A percentile compares a stretch with the other conserved stretches of the same genome.
phyloP scores from a whole-genome alignment of 257 asterid genomes.

The Voacanga thouarsii region DNA sequence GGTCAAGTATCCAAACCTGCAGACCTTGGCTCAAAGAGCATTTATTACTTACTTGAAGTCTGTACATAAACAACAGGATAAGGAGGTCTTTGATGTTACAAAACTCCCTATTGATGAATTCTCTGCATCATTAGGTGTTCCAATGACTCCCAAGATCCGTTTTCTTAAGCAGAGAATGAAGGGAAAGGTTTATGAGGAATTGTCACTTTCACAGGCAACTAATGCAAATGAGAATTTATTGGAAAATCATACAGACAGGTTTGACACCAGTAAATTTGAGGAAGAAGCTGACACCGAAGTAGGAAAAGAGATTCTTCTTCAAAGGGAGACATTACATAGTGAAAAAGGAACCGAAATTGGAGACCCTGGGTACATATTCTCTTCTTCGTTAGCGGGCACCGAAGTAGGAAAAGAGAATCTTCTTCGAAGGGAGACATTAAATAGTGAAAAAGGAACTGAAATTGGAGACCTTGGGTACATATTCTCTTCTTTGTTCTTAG shows the following conservation, averaged over 20 bases:
- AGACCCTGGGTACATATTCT: slow-evolving; percentile 44
- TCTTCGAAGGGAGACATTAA: slow-evolving; percentile 38
- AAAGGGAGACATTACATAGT: slow-evolving; percentile 32
- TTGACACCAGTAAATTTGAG: slow-evolving; percentile 26
- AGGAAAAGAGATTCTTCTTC: slow-evolving; percentile 35
- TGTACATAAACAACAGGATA: slow-evolving; percentile 68
- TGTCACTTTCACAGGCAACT: slow-evolving; percentile 44
- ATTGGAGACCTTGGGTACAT: slow-evolving; percentile 44
- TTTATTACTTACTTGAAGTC: slow-evolving; percentile 86
- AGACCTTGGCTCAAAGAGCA: slow-evolving; percentile 75
- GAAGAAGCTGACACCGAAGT: slow-evolving; percentile 34
- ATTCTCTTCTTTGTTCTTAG: slow-evolving; percentile 11
- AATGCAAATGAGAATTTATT: slow-evolving; percentile 33
- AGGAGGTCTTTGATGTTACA: slow-evolving; percentile 77
- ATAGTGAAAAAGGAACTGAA: slow-evolving; percentile 33
- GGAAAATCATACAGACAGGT: slow-evolving; percentile 26
- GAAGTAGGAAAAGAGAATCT: slow-evolving; percentile 40
- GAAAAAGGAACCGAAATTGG: slow-evolving; percentile 35
- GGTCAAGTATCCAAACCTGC: slow-evolving; percentile 77
- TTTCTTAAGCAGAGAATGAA: slow-evolving; percentile 62
- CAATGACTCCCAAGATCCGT: slow-evolving; percentile 89
- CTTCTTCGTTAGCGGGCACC: too few species aligned
- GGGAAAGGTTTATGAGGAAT: slow-evolving; percentile 56
- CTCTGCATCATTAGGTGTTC: slow-evolving; percentile 92
- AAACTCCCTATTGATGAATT: slow-evolving; percentile 73